Evolutionary conservation across 2,329 filamentous ascomycete genomes (phyloP).

Genomic region (Metarhizium guizhouense): DNA sequence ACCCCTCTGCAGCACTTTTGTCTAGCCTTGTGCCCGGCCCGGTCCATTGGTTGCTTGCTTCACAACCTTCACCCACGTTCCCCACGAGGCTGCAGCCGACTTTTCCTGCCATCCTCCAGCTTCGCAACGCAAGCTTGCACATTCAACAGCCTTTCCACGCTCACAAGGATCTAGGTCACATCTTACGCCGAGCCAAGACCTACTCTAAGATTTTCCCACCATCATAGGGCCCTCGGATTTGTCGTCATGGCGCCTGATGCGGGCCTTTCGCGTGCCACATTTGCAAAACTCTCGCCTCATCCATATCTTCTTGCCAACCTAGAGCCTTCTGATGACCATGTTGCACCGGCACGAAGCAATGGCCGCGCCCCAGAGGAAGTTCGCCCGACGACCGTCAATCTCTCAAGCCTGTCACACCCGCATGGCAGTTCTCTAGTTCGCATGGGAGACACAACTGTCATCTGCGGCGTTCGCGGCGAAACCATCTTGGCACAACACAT

Average conservation of each 20-base stretch:
- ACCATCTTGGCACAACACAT: constrained; percentile 69
- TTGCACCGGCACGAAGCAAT: constrained; percentile 62
- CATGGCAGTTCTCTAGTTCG: constrained; percentile 86
- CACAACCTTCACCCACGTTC: neutral
- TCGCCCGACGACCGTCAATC: constrained; percentile 68
- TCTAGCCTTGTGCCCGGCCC: constrained; percentile 3
- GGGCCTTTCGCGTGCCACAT: constrained; percentile 55
- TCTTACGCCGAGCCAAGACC: neutral
- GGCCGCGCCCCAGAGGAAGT: constrained; percentile 63
- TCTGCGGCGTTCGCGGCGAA: constrained; percentile 85
- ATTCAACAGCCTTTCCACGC: neutral
- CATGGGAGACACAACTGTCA: constrained; percentile 83
- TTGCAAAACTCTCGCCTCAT: constrained; percentile 82
- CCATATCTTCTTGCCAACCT: constrained; percentile 88
- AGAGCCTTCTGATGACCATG: constrained; percentile 43
- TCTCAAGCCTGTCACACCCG: constrained; percentile 76
- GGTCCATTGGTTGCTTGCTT: neutral
- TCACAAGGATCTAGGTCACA: neutral
- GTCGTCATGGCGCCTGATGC: constrained; percentile 20
- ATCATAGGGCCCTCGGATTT: neutral
- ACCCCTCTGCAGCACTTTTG: too few relatives aligned
- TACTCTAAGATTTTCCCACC: neutral
- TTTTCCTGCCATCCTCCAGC: neutral
- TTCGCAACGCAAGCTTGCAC: neutral
- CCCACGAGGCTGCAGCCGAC: constrained; percentile 3